These are phyloP conservation scores for Trichoderma reesei DNA, from an alignment of 495 filamentous ascomycete genomes.

Conservation along the genomic window DNA sequence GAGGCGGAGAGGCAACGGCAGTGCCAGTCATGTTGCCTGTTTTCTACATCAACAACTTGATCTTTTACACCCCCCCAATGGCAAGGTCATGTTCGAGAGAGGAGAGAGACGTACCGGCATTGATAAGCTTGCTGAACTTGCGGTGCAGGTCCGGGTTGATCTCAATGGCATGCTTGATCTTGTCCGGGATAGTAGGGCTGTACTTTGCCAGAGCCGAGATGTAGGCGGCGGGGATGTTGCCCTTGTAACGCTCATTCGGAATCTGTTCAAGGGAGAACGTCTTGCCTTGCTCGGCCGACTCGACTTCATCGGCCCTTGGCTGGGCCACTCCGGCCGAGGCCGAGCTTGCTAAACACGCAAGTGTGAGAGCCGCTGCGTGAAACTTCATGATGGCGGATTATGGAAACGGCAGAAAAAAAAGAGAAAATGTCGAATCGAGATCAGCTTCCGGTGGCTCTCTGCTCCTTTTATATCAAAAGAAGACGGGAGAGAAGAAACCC, in stretches of 20 bases:
- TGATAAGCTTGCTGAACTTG: neutral
- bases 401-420: neutral
- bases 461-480: too few relatives aligned
- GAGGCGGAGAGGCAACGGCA: slow-evolving; percentile 43
- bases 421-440: neutral
- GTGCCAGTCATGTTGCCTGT: slow-evolving; percentile 11
- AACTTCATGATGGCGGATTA: neutral
- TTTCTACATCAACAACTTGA: neutral
- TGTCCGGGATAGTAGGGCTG: slow-evolving; percentile 28
- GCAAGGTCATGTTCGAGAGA: neutral
- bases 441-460: too few relatives aligned
- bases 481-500: neutral
- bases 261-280: neutral
- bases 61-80: neutral
- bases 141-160: slow-evolving; percentile 1
- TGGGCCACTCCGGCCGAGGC: neutral
- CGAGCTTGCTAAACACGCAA: neutral
- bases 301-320: neutral
- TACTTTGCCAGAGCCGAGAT: slow-evolving; percentile 52
- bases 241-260: slow-evolving; percentile 11
- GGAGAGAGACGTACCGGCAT: neutral
- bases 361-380: neutral
- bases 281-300: neutral
- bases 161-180: slow-evolving; percentile 27
- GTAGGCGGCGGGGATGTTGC: slow-evolving; percentile 41